These are phyloP conservation scores for Prasinococcaceae sp. DNA, from an alignment of 139 green algal genomes.

Conservation along the genomic window DNA sequence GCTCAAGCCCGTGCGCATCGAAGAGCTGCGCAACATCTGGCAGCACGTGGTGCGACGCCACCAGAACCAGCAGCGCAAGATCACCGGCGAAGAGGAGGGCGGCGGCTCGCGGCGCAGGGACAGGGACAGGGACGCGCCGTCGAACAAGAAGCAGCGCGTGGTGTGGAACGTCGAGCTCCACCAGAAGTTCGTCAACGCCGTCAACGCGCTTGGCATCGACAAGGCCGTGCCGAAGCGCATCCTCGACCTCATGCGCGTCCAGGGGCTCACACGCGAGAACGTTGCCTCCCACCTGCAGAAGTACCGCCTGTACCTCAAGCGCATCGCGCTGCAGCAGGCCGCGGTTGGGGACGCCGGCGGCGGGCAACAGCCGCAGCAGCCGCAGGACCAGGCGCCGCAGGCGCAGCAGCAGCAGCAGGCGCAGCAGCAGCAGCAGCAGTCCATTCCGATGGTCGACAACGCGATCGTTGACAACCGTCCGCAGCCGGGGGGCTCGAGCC, in stretches of 20 bases:
- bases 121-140: background rate
- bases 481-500: no score
- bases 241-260: conserved; percentile 86
- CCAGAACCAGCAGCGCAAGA: background rate
- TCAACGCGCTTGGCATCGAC: conserved; percentile 89
- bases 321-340: no score
- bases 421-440: no score
- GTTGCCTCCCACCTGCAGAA: conserved; percentile 87
- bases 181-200: conserved; percentile 88
- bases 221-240: conserved; percentile 96
- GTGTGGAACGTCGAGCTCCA: conserved; percentile 94
- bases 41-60: conserved; percentile 74
- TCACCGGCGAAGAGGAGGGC: background rate
- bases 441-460: no score
- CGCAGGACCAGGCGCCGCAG: no score
- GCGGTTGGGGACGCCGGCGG: no score
- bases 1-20: conserved; percentile 89
- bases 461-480: no score
- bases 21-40: conserved; percentile 92
- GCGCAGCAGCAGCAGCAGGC: no score
- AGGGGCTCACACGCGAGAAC: conserved; percentile 86
- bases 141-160: conserved; percentile 76
- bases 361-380: no score
- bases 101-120: background rate
- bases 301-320: conserved; percentile 86